phyloP scores from a whole-genome alignment of 2,329 filamentous ascomycete genomes.

The Neophaeococcomyces aloes region DNA sequence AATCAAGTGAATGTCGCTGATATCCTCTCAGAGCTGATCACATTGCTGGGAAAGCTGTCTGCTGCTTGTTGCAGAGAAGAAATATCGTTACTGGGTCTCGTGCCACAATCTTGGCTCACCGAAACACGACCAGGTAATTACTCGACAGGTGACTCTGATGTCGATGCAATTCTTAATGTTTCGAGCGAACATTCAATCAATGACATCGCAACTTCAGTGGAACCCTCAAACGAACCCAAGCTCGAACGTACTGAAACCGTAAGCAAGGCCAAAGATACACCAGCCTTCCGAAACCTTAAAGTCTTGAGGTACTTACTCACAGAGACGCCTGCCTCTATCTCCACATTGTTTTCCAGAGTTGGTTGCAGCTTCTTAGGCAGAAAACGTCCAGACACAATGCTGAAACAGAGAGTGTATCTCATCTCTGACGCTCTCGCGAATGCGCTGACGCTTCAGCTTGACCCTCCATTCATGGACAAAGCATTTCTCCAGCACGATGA shows the following conservation, averaged over 20 bases:
- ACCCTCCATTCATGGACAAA: slow-evolving; percentile 37
- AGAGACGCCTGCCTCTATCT: slow-evolving; percentile 67
- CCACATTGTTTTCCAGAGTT: slow-evolving; percentile 73
- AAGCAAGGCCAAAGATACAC: slow-evolving; percentile 26
- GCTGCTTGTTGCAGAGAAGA: slow-evolving; percentile 77
- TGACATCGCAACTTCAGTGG: slow-evolving; percentile 11
- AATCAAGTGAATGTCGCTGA: slow-evolving; percentile 73
- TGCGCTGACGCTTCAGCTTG: slow-evolving; percentile 58
- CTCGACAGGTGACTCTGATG: slow-evolving; percentile 30
- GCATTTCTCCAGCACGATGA: slow-evolving; percentile 28
- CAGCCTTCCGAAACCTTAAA: slow-evolving; percentile 63
- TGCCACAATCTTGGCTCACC: slow-evolving; percentile 53
- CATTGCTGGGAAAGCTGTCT: slow-evolving; percentile 65
- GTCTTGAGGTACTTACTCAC: slow-evolving; percentile 66
- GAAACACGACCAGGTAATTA: slow-evolving; percentile 34
- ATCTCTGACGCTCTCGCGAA: slow-evolving; percentile 61
- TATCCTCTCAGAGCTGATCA: slow-evolving; percentile 64
- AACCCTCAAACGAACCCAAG: slow-evolving; percentile 14
- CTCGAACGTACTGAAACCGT: slow-evolving; percentile 24
- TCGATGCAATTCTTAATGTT: slow-evolving; percentile 28
- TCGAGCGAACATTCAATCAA: slow-evolving; percentile 11
- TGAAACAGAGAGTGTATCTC: slow-evolving; percentile 50
- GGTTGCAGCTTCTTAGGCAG: slow-evolving; percentile 72
- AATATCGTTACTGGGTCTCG: slow-evolving; percentile 59
- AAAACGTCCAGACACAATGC: slow-evolving; percentile 56